phyloP scores from a whole-genome alignment of 495 filamentous ascomycete genomes.

The Hypoxylon rickii region DNA sequence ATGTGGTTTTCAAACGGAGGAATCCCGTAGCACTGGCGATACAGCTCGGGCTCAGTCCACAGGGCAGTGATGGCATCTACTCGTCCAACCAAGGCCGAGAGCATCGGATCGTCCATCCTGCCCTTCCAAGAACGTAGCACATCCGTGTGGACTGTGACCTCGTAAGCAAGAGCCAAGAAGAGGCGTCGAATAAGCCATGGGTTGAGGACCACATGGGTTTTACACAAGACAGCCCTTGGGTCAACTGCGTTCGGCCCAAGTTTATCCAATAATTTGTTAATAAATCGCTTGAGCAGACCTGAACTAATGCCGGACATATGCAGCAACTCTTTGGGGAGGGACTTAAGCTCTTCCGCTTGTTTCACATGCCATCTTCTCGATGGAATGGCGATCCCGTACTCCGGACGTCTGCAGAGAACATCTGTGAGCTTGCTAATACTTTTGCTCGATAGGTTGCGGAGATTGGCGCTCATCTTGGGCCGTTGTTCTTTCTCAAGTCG shows the following conservation, averaged over 20 bases:
- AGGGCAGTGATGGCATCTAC: slow-evolving; percentile 43
- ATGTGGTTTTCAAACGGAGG: slow-evolving; percentile 31
- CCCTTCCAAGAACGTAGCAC: slow-evolving; percentile 29
- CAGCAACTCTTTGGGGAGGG: slow-evolving; percentile 31
- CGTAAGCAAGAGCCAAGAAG: slow-evolving; percentile 41
- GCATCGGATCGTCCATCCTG: slow-evolving; percentile 8
- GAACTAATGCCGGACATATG: slow-evolving; percentile 9
- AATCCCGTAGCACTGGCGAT: slow-evolving; percentile 33
- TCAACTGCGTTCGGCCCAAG: slow-evolving; percentile 27
- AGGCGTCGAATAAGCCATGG: slow-evolving; percentile 41
- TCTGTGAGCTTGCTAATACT: slow-evolving; percentile 25
- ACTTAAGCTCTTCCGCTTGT: slow-evolving; percentile 29
- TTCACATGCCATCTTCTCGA: slow-evolving; percentile 35
- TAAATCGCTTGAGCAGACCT: slow-evolving; percentile 36
- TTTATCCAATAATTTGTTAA: slow-evolving; percentile 29
- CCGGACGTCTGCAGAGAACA: slow-evolving; percentile 35
- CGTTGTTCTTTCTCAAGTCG: neutral
- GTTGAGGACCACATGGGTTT: slow-evolving; percentile 41
- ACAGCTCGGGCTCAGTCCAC: slow-evolving; percentile 40
- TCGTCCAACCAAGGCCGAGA: slow-evolving; percentile 37
- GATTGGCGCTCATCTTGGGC: slow-evolving; percentile 27
- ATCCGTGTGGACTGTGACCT: slow-evolving; percentile 40
- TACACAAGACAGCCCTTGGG: slow-evolving; percentile 41
- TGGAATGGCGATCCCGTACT: slow-evolving; percentile 36
- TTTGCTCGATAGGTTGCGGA: slow-evolving; percentile 22